A percentile compares a stretch with the other conserved stretches of the same genome.
Conservation (phyloP, 2,329 filamentous ascomycete genomes). For the Talaromyces sp. region DNA sequence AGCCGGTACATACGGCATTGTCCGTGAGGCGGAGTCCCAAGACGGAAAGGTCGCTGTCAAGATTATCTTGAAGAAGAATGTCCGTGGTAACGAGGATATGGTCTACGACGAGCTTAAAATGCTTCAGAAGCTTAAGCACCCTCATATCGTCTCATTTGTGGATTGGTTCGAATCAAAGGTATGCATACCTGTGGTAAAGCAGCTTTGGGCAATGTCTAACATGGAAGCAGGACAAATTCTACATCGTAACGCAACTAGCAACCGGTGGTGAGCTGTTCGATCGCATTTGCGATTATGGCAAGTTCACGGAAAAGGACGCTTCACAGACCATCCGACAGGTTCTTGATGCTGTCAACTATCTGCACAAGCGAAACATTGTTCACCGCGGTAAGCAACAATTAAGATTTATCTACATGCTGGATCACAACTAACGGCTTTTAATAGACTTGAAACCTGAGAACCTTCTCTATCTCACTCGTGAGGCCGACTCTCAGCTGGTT, state of each 20-base stretch:
- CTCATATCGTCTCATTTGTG: constrained; percentile 94
- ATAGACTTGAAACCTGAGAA: constrained; percentile 97
- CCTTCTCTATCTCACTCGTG: constrained; percentile 83
- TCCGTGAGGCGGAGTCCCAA: constrained; percentile 86
- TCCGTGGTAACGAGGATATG: constrained; percentile 98
- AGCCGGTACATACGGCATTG: constrained; percentile 97
- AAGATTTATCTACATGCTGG: background rate
- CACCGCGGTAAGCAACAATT: constrained; percentile 70
- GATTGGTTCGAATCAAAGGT: constrained; percentile 99
- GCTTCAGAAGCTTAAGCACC: constrained; percentile 86
- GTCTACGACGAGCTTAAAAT: constrained; percentile 96
- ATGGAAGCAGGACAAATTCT: constrained; percentile 84
- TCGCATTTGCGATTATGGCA: constrained; percentile 95
- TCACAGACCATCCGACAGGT: constrained; percentile 95
- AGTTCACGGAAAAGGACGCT: constrained; percentile 97
- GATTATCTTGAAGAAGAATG: constrained; percentile 99
- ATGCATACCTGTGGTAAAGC: constrained; percentile 34
- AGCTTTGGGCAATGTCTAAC: constrained; percentile 12
- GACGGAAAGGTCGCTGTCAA: constrained; percentile 84
- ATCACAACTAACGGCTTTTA: constrained; percentile 5
- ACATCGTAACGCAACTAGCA: constrained; percentile 95
- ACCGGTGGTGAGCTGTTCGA: constrained; percentile 97
- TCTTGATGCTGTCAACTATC: constrained; percentile 87
- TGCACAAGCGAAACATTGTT: constrained; percentile 92
- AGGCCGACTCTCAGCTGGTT: constrained; percentile 79